Conservation (phyloP, 768 basidiomycete species). For the Lepiota brunneoincarnata region DNA sequence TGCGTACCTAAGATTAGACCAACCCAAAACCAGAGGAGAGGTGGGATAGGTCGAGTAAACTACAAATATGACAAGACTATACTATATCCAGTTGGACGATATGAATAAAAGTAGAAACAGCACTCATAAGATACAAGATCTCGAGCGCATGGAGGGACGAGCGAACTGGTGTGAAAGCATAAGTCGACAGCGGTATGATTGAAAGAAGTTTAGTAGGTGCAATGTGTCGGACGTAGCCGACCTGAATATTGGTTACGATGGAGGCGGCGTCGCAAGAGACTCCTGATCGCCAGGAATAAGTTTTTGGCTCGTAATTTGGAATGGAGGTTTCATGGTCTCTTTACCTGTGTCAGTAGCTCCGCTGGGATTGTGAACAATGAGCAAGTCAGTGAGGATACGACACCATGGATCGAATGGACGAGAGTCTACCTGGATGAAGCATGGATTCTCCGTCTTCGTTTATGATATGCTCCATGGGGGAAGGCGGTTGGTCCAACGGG, state of each 20-base stretch:
- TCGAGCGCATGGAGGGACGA: not conserved
- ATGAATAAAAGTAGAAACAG: constrained; percentile 5
- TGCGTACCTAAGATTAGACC: constrained; percentile 4
- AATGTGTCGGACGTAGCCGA: not conserved
- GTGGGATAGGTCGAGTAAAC: not conserved
- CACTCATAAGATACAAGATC: not conserved
- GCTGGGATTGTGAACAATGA: not conserved
- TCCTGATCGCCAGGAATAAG: not conserved
- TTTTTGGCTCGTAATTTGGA: no score
- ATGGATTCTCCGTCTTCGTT: constrained; percentile 6
- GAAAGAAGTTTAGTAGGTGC: not conserved
- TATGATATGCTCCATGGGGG: constrained; percentile 5
- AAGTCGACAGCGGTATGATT: not conserved
- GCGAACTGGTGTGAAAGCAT: constrained; percentile 7
- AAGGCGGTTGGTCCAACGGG: constrained; percentile 3
- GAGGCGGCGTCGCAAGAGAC: not conserved
- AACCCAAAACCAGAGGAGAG: not conserved
- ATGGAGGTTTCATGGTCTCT: not conserved
- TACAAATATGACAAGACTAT: constrained; percentile 4
- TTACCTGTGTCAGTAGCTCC: constrained; percentile 9
- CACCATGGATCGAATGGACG: not conserved
- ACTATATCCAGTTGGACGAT: constrained; percentile 3
- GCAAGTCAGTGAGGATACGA: not conserved
- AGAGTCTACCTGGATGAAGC: constrained; percentile 8
- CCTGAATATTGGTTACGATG: not conserved